Evolutionary conservation across 768 basidiomycete species (phyloP), one percentile per base, ranked within the genome.

Genomic region (Galerina sulciceps): DNA sequence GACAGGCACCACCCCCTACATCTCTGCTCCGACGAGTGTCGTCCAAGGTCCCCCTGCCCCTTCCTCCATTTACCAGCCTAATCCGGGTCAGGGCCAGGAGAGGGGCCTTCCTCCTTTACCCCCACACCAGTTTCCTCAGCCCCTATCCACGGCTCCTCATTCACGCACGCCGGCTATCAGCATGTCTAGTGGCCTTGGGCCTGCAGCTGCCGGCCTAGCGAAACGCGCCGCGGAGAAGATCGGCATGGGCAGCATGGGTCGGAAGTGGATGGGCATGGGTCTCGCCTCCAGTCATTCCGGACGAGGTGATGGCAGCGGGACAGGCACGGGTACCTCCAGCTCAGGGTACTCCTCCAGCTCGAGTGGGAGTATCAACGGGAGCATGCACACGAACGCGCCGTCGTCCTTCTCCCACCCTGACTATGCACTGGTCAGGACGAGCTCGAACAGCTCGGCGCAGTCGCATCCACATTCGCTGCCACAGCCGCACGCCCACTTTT

Each of bases 141-240:
- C 26, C 11, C 20, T 35, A 35, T 18, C 34, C 46, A 37, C 5
- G 43, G 38, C 34, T n/a, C 55, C 8, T 22, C 56, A 14, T 22
- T 47, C 41, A 14, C 59, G 48, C 34, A 43, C 59, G 6, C 59
- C 53, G 35, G 53, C 90, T 15, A 81, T 91, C 61, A 91, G 89
- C 65, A 86, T 92, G 76, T 84, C 88, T 2, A 81, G 79, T 38
- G 81, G 85, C 20, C 85, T 86, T 41, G 79, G 90, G 47, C 85
- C 86, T 2, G 88, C 89, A 23, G 88, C 87, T 18, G 88, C 89
- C 15, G 90, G 89, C 9, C 79, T 90, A 9, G 91, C 90, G 10
- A 88, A 86, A 67, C 82, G 88, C 56, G 90, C 91, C 3, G 89
- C 90, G 3, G 90, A 91, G 74, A 88, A 85, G 71, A 84, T 92